phyloP scores from a whole-genome alignment of 371 early-diverging fungal genomes.

The Umbelopsis sp. region DNA sequence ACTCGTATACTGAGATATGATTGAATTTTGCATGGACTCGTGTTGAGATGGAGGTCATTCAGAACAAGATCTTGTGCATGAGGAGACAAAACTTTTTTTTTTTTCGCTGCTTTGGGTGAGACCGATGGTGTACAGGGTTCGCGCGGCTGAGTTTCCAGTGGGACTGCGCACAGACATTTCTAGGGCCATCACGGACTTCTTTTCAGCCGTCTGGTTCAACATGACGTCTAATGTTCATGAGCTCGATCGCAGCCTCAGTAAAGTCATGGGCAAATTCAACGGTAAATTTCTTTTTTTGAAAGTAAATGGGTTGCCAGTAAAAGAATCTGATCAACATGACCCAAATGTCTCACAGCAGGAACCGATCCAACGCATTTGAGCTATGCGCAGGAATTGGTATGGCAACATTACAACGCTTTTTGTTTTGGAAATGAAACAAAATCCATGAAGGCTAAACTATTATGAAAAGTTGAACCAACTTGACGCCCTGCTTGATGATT shows the following conservation, averaged over 20 bases:
- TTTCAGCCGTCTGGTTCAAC: neutral
- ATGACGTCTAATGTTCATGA: neutral
- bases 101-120: neutral
- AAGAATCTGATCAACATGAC: neutral
- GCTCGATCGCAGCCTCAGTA: neutral
- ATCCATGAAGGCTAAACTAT: neutral
- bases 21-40: constrained; percentile 6
- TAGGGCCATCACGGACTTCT: neutral
- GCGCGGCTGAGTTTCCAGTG: constrained; percentile 5
- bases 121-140: constrained; percentile 9
- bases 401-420: neutral
- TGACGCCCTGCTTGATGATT: neutral
- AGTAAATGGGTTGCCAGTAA: no score
- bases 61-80: constrained; percentile 16
- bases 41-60: constrained; percentile 2
- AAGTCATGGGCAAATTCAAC: neutral
- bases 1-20: neutral
- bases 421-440: constrained; percentile 11
- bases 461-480: neutral
- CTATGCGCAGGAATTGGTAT: constrained; percentile 11
- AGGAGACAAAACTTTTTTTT: neutral
- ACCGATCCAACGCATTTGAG: neutral
- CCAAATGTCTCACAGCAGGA: neutral
- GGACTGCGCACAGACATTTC: constrained; percentile 7
- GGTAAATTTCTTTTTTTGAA: neutral